Evolutionary conservation across 306 rosid genomes (phyloP).

Genomic region (Cotoneaster glaucophyllus): DNA sequence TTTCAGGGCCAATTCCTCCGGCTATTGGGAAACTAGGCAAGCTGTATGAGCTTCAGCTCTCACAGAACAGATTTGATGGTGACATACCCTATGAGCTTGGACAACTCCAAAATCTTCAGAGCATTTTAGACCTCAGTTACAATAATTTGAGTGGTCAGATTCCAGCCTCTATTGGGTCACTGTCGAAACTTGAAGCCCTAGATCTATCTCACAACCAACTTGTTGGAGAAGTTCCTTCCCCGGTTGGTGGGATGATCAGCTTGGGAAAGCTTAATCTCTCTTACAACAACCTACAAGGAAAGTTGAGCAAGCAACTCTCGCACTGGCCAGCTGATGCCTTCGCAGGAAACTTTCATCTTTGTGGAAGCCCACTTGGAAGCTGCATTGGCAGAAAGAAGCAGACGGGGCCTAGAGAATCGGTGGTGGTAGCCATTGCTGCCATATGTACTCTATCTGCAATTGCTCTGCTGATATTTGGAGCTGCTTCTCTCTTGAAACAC

Average conservation of each 20-base stretch:
- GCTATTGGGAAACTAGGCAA: slow-evolving; percentile 55
- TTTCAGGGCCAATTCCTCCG: slow-evolving; percentile 55
- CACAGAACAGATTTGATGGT: slow-evolving; percentile 54
- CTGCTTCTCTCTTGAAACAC: slow-evolving; percentile 38
- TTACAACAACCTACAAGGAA: slow-evolving; percentile 68
- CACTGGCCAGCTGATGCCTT: slow-evolving; percentile 64
- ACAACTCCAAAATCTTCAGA: slow-evolving; percentile 83
- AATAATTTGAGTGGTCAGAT: slow-evolving; percentile 71
- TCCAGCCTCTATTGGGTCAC: slow-evolving; percentile 50
- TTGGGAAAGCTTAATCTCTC: slow-evolving; percentile 85
- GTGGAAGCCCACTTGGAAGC: slow-evolving; percentile 62
- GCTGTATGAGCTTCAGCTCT: slow-evolving; percentile 68
- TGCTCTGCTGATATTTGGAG: slow-evolving; percentile 45
- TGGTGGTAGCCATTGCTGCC: slow-evolving; percentile 53
- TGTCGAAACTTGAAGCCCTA: slow-evolving; percentile 68
- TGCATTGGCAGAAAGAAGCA: slow-evolving; percentile 30
- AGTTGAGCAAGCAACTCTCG: slow-evolving; percentile 51
- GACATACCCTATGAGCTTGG: slow-evolving; percentile 70
- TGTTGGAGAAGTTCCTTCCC: slow-evolving; percentile 65
- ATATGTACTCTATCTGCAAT: slow-evolving; percentile 63
- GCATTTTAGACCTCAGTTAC: slow-evolving; percentile 71
- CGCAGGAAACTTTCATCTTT: slow-evolving; percentile 63
- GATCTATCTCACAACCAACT: slow-evolving; percentile 88
- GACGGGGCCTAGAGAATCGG: slow-evolving; percentile 38
- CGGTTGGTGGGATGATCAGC: slow-evolving; percentile 73